Base-by-base conservation (phyloP, 257 asterid genomes). In the Lantana camara region DNA sequence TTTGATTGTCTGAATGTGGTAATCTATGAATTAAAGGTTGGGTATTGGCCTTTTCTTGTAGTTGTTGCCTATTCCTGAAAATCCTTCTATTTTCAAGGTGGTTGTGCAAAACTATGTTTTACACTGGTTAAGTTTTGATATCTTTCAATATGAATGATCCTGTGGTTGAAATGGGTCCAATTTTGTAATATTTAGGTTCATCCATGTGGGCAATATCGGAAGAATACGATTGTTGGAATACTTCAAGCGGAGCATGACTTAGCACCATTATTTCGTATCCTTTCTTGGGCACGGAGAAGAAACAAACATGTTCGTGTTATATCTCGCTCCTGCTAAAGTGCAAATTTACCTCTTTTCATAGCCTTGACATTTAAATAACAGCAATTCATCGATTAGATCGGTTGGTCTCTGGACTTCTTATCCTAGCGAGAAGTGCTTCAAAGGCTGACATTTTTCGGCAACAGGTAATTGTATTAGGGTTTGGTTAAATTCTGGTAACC, bases 151-250 rank as follows among this genome's bases (percentile, higher is more conserved):
- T 30, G 60, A 22, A 29, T 51, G 63, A 63, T 40, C 58, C 32
- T 37, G 22, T 49, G 52, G 52, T 27, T 57, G 38, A 14, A 62
- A 51, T 24, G 48, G 52, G 62, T 6, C 30, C 29, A 54, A 15
- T 2, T 60, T 59, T 67, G 48, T 65, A 9, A 60, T 61, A 44
- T 68, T 63, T 55, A 90, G 99, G 99, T 94, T 64, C 99, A 94
- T 71, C 95, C 99, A 10, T 94, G 99, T 74, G 99, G 99, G 48
- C 97, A 94, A 76, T 94, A 94, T 71, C 90, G 99, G 63, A 94
- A 94, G 83, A 94, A 94, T 77, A 94, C 99, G 3, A 68, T 90
- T 40, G 83, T 90, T 37, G 99, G 99, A 63, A 88, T 94, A 64
- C 96, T 94, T 76, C 78, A 94, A 79, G 99, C 99, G 10, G 99